Conservation (phyloP, 2,329 filamentous ascomycete genomes). For the Scedosporium apiospermum region DNA sequence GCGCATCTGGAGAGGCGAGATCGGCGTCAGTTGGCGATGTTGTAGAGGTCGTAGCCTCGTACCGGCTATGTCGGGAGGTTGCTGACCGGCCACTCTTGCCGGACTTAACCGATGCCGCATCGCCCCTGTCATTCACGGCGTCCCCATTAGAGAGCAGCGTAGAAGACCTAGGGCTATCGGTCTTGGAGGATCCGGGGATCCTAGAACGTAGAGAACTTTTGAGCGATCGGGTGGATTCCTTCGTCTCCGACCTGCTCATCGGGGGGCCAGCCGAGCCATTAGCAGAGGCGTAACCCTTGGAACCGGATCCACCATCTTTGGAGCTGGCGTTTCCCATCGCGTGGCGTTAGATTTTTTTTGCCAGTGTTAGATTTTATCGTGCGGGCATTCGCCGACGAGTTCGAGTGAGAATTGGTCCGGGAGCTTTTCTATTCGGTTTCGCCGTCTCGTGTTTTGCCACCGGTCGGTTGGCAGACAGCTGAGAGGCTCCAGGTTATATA, state of each 20-base stretch:
- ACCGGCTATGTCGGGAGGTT: slow-evolving; percentile 33
- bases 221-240: slow-evolving; percentile 82
- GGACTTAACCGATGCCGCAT: slow-evolving; percentile 67
- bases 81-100: slow-evolving; percentile 49
- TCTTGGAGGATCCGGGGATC: slow-evolving; percentile 64
- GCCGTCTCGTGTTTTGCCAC: slow-evolving; percentile 13
- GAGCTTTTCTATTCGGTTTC: slow-evolving; percentile 15
- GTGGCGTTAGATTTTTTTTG: slow-evolving; percentile 6
- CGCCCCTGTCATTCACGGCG: slow-evolving; percentile 49
- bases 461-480: not conserved
- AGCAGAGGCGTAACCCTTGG: slow-evolving; percentile 35
- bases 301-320: slow-evolving; percentile 40
- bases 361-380: not conserved
- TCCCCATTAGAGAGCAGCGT: slow-evolving; percentile 56
- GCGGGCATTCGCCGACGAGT: not conserved
- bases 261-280: slow-evolving; percentile 63
- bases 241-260: slow-evolving; percentile 85
- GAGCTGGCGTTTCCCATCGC: slow-evolving; percentile 71
- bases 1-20: slow-evolving; percentile 12
- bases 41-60: slow-evolving; percentile 19
- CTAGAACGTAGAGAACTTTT: slow-evolving; percentile 71
- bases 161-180: slow-evolving; percentile 75
- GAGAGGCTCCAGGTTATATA: not conserved
- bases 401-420: slow-evolving; percentile 7
- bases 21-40: not conserved